Conservation (phyloP, 2,329 filamentous ascomycete species). For the Pseudofabraea citricarpa region DNA sequence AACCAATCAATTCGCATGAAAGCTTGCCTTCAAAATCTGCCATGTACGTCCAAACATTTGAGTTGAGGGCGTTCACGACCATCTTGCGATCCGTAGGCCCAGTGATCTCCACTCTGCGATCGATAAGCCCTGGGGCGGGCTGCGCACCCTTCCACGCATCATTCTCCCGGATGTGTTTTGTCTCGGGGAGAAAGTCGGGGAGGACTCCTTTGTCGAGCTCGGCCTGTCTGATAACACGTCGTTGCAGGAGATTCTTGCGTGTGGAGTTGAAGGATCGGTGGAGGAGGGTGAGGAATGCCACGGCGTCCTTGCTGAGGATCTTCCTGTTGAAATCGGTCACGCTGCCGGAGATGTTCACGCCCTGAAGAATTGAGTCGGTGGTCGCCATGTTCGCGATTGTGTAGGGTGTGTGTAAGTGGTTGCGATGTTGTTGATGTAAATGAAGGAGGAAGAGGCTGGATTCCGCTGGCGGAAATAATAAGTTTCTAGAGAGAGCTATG, state of each 20-base stretch:
- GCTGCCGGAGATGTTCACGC: slow-evolving; percentile 78
- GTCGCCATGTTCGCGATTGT: slow-evolving; percentile 49
- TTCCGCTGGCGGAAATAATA: slow-evolving; percentile 3
- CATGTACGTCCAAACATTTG: slow-evolving; percentile 98
- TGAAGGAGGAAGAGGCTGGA: slow-evolving; percentile 4
- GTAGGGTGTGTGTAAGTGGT: not conserved
- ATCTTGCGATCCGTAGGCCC: slow-evolving; percentile 98
- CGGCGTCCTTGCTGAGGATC: slow-evolving; percentile 86
- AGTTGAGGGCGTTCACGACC: slow-evolving; percentile 96
- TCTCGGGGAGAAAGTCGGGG: slow-evolving; percentile 94
- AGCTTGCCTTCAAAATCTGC: slow-evolving; percentile 89
- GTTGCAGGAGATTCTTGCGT: slow-evolving; percentile 83
- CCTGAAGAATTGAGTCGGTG: slow-evolving; percentile 75
- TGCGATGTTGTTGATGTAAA: not conserved
- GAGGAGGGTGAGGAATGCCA: slow-evolving; percentile 87
- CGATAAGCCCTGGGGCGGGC: slow-evolving; percentile 86
- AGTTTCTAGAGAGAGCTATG: not conserved
- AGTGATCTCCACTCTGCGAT: slow-evolving; percentile 94
- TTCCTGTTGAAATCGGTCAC: slow-evolving; percentile 77
- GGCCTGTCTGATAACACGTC: slow-evolving; percentile 79
- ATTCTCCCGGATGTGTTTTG: slow-evolving; percentile 90
- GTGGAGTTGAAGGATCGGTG: slow-evolving; percentile 91
- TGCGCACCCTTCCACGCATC: slow-evolving; percentile 88
- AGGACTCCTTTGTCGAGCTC: slow-evolving; percentile 87
- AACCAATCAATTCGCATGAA: not conserved